Percentiles rank a stretch among this genome's conserved stretches.
These are phyloP conservation scores for Simplicillium aogashimaense DNA, from an alignment of 2,329 filamentous ascomycete genomes.

Conservation along the genomic window DNA sequence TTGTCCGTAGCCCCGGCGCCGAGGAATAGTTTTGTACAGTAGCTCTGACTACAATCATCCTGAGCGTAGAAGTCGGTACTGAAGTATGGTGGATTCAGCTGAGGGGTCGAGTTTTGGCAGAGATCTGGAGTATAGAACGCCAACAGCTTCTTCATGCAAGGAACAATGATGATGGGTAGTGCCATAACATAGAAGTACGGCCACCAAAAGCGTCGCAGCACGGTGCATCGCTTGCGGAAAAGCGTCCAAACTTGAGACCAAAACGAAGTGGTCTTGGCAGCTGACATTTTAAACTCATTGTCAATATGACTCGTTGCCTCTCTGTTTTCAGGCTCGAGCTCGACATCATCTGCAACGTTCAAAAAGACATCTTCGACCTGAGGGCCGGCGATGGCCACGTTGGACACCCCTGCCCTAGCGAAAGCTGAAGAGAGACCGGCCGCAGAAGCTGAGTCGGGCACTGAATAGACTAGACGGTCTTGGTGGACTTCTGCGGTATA, in stretches of 20 bases:
- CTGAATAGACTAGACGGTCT: constrained; percentile 46
- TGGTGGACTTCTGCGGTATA: constrained; percentile 14
- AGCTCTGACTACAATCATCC: background rate
- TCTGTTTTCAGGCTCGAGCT: constrained; percentile 1
- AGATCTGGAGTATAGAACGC: constrained; percentile 36
- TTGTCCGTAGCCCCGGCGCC: constrained; percentile 18
- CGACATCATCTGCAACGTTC: constrained; percentile 12
- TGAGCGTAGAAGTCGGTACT: background rate
- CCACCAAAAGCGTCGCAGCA: constrained; percentile 65
- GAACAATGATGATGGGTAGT: constrained; percentile 65
- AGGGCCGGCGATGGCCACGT: constrained; percentile 18
- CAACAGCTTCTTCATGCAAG: constrained; percentile 63
- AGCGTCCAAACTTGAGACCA: constrained; percentile 54
- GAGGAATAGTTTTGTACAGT: background rate
- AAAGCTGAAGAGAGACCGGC: constrained; percentile 27
- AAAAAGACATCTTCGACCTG: constrained; percentile 24
- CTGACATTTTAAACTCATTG: constrained; percentile 1
- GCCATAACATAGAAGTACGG: constrained; percentile 64
- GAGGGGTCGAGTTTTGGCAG: constrained; percentile 31
- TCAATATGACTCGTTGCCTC: background rate
- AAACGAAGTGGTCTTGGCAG: constrained; percentile 8
- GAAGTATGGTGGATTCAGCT: background rate
- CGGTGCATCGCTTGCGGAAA: constrained; percentile 62
- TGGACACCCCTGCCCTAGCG: constrained; percentile 34
- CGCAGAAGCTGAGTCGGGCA: constrained; percentile 21